phyloP scores from a whole-genome alignment of 805 yeast species.

The Yarrowia yakushimensis region DNA sequence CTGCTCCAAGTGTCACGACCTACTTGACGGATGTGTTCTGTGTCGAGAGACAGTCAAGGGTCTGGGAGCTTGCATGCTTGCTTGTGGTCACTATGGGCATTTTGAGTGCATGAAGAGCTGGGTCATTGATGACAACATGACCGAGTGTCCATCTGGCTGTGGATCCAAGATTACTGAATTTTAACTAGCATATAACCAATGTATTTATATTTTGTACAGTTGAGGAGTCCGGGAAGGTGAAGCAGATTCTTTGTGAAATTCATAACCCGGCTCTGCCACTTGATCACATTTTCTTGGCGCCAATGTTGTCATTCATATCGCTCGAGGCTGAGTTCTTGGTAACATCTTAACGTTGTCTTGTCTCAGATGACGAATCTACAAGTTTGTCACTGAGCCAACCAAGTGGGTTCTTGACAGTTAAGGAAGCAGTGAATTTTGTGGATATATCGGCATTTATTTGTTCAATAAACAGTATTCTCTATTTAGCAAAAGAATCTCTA shows the following conservation, averaged over 20 bases:
- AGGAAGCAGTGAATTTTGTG: background rate
- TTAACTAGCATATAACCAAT: background rate
- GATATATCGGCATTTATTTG: no score
- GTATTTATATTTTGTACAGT: background rate
- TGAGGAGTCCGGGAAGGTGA: background rate
- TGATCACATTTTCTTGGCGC: slow-evolving; percentile 2
- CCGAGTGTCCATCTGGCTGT: slow-evolving; percentile 81
- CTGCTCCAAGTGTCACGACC: slow-evolving; percentile 65
- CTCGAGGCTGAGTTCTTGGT: slow-evolving; percentile 1
- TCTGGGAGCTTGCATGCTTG: slow-evolving; percentile 53
- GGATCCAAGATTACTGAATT: slow-evolving; percentile 22
- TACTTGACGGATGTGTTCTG: slow-evolving; percentile 66
- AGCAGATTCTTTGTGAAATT: background rate
- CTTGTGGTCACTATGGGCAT: slow-evolving; percentile 89
- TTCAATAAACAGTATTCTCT: no score
- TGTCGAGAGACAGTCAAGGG: slow-evolving; percentile 79
- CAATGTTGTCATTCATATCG: background rate
- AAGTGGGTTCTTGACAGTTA: background rate
- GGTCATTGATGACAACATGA: slow-evolving; percentile 62
- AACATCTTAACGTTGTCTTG: background rate
- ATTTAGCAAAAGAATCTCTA: no score
- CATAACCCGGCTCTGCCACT: no score
- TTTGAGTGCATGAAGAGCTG: slow-evolving; percentile 73
- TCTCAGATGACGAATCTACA: background rate
- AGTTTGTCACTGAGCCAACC: background rate